Evolutionary conservation across 2,329 filamentous ascomycete species (phyloP).

Genomic region (Aphanocladium album): DNA sequence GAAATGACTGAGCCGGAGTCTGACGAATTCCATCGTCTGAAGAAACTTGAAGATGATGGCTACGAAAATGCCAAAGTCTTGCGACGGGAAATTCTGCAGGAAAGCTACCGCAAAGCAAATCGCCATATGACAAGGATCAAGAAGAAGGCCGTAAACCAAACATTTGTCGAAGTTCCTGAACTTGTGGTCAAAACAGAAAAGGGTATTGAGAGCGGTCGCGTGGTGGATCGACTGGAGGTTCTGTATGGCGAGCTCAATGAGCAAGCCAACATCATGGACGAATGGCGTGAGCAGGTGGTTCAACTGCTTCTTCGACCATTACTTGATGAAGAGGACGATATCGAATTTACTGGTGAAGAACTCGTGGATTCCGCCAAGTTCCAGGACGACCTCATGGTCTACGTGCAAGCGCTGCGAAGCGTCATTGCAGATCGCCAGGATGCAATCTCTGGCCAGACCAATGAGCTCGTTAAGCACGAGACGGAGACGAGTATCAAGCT

Average conservation of each 20-base stretch:
- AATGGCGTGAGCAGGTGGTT: conserved; percentile 70
- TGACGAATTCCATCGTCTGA: conserved; percentile 59
- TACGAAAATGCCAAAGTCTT: conserved; percentile 77
- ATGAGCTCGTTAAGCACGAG: conserved; percentile 70
- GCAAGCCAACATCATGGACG: conserved; percentile 65
- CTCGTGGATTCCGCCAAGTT: conserved; percentile 81
- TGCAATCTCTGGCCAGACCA: conserved; percentile 71
- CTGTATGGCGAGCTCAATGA: conserved; percentile 63
- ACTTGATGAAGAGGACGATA: conserved; percentile 71
- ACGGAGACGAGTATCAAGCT: conserved; percentile 54
- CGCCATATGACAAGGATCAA: conserved; percentile 58
- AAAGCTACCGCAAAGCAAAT: conserved; percentile 33
- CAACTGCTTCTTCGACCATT: conserved; percentile 68
- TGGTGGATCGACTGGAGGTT: conserved; percentile 61
- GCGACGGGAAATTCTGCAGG: conserved; percentile 71
- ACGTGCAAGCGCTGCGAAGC: conserved; percentile 72
- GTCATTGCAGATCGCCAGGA: conserved; percentile 74
- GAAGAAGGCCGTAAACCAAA: conserved; percentile 45
- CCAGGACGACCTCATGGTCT: conserved; percentile 85
- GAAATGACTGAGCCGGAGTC: conserved; percentile 61
- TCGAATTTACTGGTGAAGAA: conserved; percentile 80
- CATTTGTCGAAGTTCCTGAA: conserved; percentile 59
- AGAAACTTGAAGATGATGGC: conserved; percentile 63
- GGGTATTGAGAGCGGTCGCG: conserved; percentile 67
- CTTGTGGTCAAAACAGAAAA: conserved; percentile 44